These are phyloP conservation scores for Elsinoe fawcettii DNA, from an alignment of 2,329 filamentous ascomycete genomes.

Conservation along the genomic window DNA sequence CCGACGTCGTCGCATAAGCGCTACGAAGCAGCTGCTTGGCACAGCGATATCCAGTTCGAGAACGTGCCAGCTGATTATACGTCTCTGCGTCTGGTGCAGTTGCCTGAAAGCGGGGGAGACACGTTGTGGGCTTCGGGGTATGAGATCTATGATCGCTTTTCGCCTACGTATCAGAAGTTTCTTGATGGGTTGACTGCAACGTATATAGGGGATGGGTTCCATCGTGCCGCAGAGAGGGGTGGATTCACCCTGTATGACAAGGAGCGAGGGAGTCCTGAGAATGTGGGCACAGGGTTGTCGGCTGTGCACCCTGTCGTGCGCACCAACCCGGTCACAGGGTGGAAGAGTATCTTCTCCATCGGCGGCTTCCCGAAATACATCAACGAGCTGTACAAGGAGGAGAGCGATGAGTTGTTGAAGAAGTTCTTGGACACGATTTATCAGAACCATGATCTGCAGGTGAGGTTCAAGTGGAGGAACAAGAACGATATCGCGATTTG, in stretches of 20 bases:
- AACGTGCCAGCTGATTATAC: conserved; percentile 36
- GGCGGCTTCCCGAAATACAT: conserved; percentile 32
- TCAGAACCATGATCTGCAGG: conserved; percentile 46
- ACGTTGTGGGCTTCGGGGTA: conserved; percentile 43
- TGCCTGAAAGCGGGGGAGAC: conserved; percentile 36
- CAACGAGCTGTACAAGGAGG: conserved; percentile 38
- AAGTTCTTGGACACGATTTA: conserved; percentile 37
- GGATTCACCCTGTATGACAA: conserved; percentile 41
- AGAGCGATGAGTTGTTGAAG: conserved; percentile 37
- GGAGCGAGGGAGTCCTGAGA: conserved; percentile 46
- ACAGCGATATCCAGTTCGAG: conserved; percentile 40
- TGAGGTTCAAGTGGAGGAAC: conserved; percentile 44
- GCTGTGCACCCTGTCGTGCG: conserved; percentile 51
- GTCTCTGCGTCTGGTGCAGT: conserved; percentile 29
- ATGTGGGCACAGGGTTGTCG: conserved; percentile 44
- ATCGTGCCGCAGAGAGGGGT: conserved; percentile 33
- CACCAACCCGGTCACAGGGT: conserved; percentile 57
- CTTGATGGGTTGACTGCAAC: conserved; percentile 49
- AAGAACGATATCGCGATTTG: conserved; percentile 51
- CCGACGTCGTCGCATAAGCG: conserved; percentile 16
- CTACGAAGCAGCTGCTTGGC: conserved; percentile 38
- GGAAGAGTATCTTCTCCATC: conserved; percentile 49
- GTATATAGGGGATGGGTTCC: conserved; percentile 28
- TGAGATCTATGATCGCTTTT: conserved; percentile 51
- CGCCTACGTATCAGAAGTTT: conserved; percentile 49